Percentiles rank a stretch among this genome's conserved stretches.
phyloP scores from a whole-genome alignment of 73 alveolate genomes.

The Paramecium octaurelia region DNA sequence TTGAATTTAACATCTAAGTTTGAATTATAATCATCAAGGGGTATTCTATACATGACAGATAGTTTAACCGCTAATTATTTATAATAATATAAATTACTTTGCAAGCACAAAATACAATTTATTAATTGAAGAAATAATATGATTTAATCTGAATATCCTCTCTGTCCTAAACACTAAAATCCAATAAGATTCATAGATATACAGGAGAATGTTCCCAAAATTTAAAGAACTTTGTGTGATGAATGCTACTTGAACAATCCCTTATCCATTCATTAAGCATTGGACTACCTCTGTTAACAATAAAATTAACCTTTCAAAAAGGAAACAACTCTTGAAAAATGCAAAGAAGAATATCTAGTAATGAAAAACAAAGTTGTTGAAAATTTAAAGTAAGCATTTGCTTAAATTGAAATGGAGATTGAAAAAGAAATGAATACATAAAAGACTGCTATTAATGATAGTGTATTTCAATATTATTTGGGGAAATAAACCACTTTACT shows the following conservation, averaged over 20 bases:
- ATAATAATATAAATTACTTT: neutral
- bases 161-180: neutral
- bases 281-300: neutral
- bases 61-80: neutral
- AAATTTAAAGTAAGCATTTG: neutral
- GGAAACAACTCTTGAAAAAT: neutral
- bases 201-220: neutral
- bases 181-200: neutral
- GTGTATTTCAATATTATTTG: neutral
- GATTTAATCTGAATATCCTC: neutral
- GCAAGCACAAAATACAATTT: neutral
- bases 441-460: neutral
- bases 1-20: neutral
- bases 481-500: neutral
- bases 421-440: neutral
- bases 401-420: neutral
- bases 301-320: neutral
- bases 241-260: neutral
- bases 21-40: neutral
- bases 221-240: neutral
- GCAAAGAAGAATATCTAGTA: neutral
- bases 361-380: neutral
- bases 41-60: neutral
- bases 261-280: neutral
- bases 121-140: neutral